Evolutionary conservation across 495 filamentous ascomycete genomes (phyloP).

Genomic region (Hypoxylon crocopeplum): DNA sequence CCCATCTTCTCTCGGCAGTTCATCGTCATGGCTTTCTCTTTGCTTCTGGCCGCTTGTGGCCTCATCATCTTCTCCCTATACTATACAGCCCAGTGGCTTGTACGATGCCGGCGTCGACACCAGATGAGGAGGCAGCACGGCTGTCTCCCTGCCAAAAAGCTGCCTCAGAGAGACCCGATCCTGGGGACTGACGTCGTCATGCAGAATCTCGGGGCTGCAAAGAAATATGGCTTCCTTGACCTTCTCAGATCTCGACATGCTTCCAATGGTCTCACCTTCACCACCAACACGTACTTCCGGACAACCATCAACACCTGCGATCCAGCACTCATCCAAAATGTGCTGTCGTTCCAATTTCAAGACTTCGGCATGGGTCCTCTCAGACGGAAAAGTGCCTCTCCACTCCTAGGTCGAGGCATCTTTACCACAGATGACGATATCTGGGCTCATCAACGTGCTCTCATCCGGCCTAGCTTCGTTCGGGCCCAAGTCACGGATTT

Average conservation of each 20-base stretch:
- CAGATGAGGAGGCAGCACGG: constrained; percentile 26
- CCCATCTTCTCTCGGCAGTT: background rate
- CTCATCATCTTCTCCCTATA: constrained; percentile 21
- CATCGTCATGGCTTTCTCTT: constrained; percentile 31
- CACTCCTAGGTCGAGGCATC: constrained; percentile 54
- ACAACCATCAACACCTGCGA: constrained; percentile 64
- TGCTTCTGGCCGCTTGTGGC: constrained; percentile 23
- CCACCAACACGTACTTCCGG: constrained; percentile 37
- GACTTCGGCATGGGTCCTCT: constrained; percentile 59
- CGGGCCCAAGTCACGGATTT: constrained; percentile 47
- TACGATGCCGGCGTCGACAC: constrained; percentile 25
- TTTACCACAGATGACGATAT: constrained; percentile 52
- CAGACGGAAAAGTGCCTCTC: constrained; percentile 39
- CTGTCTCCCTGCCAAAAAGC: constrained; percentile 35
- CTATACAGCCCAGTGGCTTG: constrained; percentile 26
- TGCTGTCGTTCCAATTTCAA: constrained; percentile 72
- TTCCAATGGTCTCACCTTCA: constrained; percentile 40
- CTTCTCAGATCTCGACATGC: constrained; percentile 33
- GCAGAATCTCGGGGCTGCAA: constrained; percentile 34
- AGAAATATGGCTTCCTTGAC: constrained; percentile 35
- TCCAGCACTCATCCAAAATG: constrained; percentile 72
- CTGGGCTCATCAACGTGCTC: constrained; percentile 50
- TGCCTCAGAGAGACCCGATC: constrained; percentile 38
- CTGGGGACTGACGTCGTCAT: constrained; percentile 41
- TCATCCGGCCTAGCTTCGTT: constrained; percentile 53